Conservation (phyloP, 2,329 filamentous ascomycete genomes). For the Gyromitra esculenta region DNA sequence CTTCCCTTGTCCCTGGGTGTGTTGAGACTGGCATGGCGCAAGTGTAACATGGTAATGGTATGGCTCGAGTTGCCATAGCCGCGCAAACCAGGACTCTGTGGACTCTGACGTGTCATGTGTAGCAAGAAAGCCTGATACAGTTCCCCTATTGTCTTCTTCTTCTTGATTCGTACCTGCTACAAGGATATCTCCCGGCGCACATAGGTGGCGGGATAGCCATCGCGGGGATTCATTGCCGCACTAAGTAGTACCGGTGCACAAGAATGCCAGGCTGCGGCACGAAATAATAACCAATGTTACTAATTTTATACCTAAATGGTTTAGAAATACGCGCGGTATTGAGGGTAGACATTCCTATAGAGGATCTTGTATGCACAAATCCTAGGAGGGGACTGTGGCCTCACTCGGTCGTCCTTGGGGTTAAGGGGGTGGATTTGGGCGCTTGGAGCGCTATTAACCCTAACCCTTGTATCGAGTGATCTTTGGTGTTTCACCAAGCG, state of each 20-base stretch:
- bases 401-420: background rate
- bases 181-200: background rate
- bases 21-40: no score
- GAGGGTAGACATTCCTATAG: background rate
- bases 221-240: background rate
- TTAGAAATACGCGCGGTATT: background rate
- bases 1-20: background rate
- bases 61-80: background rate
- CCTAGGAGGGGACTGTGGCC: background rate
- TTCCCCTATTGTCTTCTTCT: background rate
- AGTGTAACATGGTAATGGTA: no score
- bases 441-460: background rate
- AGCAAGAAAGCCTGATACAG: background rate
- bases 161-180: no score
- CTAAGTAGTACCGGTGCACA: background rate
- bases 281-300: background rate
- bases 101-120: background rate
- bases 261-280: background rate
- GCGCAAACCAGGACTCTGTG: background rate
- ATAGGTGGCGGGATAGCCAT: background rate
- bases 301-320: background rate
- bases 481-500: background rate
- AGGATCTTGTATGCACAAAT: background rate
- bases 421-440: background rate
- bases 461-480: conserved; percentile 18